Base-by-base conservation (phyloP, 176 grass and related monocot species). In the Sorghum bicolor region DNA sequence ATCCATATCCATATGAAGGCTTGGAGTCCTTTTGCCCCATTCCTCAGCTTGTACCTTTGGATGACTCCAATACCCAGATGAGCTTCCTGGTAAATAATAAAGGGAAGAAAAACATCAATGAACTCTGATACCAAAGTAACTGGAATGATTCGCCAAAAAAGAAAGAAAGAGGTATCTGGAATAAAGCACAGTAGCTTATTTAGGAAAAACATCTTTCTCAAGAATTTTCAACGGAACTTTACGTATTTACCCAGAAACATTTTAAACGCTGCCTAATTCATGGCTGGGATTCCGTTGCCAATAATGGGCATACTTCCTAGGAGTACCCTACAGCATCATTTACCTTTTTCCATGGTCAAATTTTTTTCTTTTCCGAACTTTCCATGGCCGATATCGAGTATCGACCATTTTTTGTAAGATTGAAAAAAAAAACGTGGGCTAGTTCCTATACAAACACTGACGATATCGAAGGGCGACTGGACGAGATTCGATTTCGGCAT, bases 21-120 rank as follows among this genome's bases (percentile, higher is more conserved):
- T 74, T 93, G 77, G 91, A 93, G 16, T 82, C 84, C 50, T 82
- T 93, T 47, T 72, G 75, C 78, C 91, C 91, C 91, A 93, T 93
- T 39, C 5, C 25, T 71, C 80, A 70, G 33, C 6, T 16, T 47
- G 52, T 44, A 37, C 28, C 50, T 47, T 17, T 11, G 45, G 47
- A 44, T 26, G 41, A 31, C 64, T 31, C 43, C 19, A 80, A 43
- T 37, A 16, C 36, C 55, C 74, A 73, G 84, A 16, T 75, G 50
- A 41, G 32, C 5, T 80, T 75, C 60, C 80, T 84, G 80, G 10
- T 44, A 7, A 64, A 52, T 44, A 64, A 52, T 44, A 3, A 64
- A 41, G 1, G 25, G 7, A 70, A 70, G 10, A 62, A 78, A 30
- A 83, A 64, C 11, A 24, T 80, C 6, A 79, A 22, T 70, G 61